A percentile compares a stretch with the other conserved stretches of the same genome.
phyloP scores from a whole-genome alignment of 2,329 filamentous ascomycete genomes.

The Chaetoscypha palmicola region DNA sequence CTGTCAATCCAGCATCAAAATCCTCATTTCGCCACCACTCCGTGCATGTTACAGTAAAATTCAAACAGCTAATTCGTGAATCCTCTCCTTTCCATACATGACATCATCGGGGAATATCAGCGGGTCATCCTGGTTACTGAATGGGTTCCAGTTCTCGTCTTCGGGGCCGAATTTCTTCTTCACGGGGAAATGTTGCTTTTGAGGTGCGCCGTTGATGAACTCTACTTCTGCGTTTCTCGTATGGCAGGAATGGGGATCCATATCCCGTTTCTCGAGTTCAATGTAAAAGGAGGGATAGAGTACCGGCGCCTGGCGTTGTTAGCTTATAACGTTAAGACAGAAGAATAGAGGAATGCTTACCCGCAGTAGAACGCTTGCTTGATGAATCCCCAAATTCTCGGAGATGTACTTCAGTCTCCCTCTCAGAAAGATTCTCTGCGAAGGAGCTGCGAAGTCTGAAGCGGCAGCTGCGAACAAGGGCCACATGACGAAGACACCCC shows the following conservation, averaged over 20 bases:
- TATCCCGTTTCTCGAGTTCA: neutral
- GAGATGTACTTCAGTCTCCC: conserved; percentile 20
- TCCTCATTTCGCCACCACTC: no score
- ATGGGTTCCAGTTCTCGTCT: no score
- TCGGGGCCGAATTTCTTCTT: no score
- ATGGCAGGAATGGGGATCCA: neutral
- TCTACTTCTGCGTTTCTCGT: neutral
- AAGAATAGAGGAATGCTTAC: conserved; percentile 13
- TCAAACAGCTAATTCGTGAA: no score
- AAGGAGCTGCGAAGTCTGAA: conserved; percentile 20
- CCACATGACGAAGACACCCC: conserved; percentile 23
- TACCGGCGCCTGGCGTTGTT: neutral
- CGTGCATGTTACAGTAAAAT: no score
- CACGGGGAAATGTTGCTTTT: no score
- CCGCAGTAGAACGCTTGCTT: conserved; percentile 19
- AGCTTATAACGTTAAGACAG: no score
- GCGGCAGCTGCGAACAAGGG: conserved; percentile 19
- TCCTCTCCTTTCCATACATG: no score
- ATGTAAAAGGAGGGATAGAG: conserved; percentile 3
- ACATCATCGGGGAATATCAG: no score
- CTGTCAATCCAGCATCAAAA: no score
- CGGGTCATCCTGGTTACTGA: no score
- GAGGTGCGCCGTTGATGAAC: neutral
- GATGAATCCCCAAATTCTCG: conserved; percentile 21
- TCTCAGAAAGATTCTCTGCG: conserved; percentile 18